Conservation (phyloP, 2,329 filamentous ascomycete species). For the Xylariaceae sp. region DNA sequence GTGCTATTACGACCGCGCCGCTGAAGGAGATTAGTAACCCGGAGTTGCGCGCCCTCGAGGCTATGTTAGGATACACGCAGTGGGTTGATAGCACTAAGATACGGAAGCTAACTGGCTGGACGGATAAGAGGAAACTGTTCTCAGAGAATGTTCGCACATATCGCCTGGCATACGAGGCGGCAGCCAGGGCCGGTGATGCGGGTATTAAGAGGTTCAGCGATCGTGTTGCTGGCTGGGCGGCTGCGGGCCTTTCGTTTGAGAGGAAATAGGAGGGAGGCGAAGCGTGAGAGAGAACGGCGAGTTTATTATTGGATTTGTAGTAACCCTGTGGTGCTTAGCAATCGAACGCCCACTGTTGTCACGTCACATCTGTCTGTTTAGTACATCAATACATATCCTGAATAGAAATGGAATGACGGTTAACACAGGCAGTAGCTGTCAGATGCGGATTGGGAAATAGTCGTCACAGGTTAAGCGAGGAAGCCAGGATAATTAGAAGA, state of each 20-base stretch:
- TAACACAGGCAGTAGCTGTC: no score
- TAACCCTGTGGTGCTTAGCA: no score
- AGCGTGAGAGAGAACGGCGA: no score
- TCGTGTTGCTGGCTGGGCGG: constrained; percentile 17
- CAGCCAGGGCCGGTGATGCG: constrained; percentile 28
- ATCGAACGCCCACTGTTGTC: no score
- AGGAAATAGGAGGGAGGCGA: neutral
- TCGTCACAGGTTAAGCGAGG: no score
- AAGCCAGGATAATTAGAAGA: no score
- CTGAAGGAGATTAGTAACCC: neutral
- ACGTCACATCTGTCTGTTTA: no score
- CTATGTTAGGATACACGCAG: constrained; percentile 47
- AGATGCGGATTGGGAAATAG: no score
- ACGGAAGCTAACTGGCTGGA: constrained; percentile 48
- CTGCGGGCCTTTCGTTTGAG: constrained; percentile 22
- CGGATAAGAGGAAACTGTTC: constrained; percentile 45
- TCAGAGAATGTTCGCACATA: constrained; percentile 45
- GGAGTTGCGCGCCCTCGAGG: constrained; percentile 25
- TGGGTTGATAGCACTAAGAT: constrained; percentile 52
- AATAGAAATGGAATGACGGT: no score
- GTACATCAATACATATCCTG: no score
- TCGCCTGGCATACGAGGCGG: constrained; percentile 48
- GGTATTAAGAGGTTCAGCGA: constrained; percentile 38
- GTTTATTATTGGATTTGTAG: no score
- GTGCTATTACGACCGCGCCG: neutral